Conservation (phyloP, 306 rosid species). For the Cucurbita moschata region DNA sequence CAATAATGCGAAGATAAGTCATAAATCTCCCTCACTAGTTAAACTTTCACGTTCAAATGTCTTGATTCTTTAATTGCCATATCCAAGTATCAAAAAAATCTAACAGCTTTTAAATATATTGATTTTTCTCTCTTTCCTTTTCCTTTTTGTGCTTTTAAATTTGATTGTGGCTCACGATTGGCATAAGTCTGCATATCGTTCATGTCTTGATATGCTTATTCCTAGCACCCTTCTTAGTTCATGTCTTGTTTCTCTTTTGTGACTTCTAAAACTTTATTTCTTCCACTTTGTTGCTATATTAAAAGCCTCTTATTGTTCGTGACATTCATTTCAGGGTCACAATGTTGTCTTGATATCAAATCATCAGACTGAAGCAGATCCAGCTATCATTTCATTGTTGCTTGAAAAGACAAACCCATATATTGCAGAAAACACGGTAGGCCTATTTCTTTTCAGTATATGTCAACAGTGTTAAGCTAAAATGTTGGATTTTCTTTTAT, state of each 20-base stretch:
- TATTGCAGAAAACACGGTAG: slow-evolving; percentile 77
- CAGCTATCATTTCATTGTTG: slow-evolving; percentile 78
- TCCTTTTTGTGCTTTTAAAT: not conserved
- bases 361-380: slow-evolving; percentile 99
- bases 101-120: not conserved
- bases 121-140: not conserved
- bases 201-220: not conserved
- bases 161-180: not conserved
- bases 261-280: not conserved
- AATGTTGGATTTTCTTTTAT: not conserved
- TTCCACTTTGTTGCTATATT: not conserved
- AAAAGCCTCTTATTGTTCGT: not conserved
- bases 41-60: not conserved
- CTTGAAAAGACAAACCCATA: slow-evolving; percentile 53
- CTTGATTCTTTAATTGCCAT: not conserved
- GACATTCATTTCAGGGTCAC: slow-evolving; percentile 63
- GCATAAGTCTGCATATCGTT: not conserved
- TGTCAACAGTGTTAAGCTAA: not conserved
- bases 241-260: not conserved
- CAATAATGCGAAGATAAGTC: not conserved
- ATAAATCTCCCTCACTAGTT: not conserved
- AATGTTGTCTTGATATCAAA: slow-evolving; percentile 85
- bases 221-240: not conserved
- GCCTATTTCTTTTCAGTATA: slow-evolving; percentile 6
- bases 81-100: not conserved